Conservation (phyloP, 768 basidiomycete species). For the Kwoniella dendrophila region DNA sequence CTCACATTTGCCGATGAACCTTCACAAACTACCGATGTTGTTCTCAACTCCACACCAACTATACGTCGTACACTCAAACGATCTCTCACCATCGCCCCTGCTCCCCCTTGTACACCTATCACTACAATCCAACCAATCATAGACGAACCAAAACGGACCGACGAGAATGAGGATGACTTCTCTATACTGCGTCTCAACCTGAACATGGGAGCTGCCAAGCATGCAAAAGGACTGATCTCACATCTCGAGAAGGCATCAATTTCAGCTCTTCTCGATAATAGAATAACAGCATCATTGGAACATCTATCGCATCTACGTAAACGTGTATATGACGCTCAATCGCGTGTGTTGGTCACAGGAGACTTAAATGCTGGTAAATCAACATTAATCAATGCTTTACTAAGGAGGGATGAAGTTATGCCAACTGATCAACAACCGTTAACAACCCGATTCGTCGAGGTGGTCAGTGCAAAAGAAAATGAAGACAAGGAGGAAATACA, state of each 20-base stretch:
- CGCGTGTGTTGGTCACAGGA: conserved; percentile 95
- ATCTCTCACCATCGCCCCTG: conserved; percentile 61
- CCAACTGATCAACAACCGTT: conserved; percentile 98
- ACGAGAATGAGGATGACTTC: conserved; percentile 64
- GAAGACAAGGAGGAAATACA: conserved; percentile 50
- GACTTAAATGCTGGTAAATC: conserved; percentile 98
- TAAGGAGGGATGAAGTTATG: conserved; percentile 81
- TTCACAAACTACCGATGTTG: conserved; percentile 66
- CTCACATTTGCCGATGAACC: conserved; percentile 87
- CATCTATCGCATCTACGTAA: conserved; percentile 83
- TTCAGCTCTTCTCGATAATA: conserved; percentile 84
- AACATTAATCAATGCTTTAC: conserved; percentile 93
- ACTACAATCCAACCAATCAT: background rate
- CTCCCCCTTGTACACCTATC: conserved; percentile 20
- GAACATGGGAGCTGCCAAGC: conserved; percentile 74
- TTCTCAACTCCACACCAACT: conserved; percentile 61
- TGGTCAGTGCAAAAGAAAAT: conserved; percentile 58
- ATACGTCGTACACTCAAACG: conserved; percentile 60
- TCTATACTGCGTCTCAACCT: conserved; percentile 89
- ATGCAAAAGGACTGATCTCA: conserved; percentile 70
- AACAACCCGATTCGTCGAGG: conserved; percentile 95
- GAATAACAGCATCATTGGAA: conserved; percentile 69
- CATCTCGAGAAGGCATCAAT: conserved; percentile 92
- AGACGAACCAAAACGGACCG: conserved; percentile 54
- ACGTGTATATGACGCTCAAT: conserved; percentile 86